Conservation (phyloP, 805 yeast genomes). For the Saccharomyces eubayanus region DNA sequence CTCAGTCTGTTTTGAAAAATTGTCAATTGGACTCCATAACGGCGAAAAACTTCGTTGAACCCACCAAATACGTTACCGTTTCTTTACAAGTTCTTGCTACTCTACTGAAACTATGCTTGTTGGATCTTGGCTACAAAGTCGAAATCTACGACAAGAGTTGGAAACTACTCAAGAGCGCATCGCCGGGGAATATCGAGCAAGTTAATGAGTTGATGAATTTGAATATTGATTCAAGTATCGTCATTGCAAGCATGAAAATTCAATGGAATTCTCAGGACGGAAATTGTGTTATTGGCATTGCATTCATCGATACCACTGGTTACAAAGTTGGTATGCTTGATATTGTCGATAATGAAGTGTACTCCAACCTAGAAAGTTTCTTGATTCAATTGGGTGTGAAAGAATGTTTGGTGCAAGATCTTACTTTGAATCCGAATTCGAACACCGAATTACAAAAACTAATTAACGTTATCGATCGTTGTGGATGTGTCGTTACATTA, state of each 20-base stretch:
- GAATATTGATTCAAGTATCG: slow-evolving; percentile 42
- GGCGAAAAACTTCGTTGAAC: slow-evolving; percentile 34
- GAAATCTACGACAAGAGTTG: slow-evolving; percentile 72
- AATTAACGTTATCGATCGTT: slow-evolving; percentile 63
- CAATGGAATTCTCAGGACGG: slow-evolving; percentile 29
- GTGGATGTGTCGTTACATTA: slow-evolving; percentile 64
- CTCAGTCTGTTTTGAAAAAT: slow-evolving; percentile 70
- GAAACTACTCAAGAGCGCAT: slow-evolving; percentile 50
- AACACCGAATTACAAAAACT: slow-evolving; percentile 50
- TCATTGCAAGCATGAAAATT: slow-evolving; percentile 39
- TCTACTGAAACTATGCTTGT: slow-evolving; percentile 54
- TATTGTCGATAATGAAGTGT: slow-evolving; percentile 80
- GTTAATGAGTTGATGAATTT: slow-evolving; percentile 61
- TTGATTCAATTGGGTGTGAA: slow-evolving; percentile 83
- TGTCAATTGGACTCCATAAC: slow-evolving; percentile 25
- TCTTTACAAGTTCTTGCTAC: slow-evolving; percentile 66
- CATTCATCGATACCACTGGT: slow-evolving; percentile 67
- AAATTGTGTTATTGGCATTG: slow-evolving; percentile 55
- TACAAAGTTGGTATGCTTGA: slow-evolving; percentile 64
- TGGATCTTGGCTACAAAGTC: slow-evolving; percentile 65
- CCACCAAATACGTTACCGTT: slow-evolving; percentile 53
- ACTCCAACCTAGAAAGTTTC: slow-evolving; percentile 76
- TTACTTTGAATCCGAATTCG: slow-evolving; percentile 16
- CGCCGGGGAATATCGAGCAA: slow-evolving; percentile 83
- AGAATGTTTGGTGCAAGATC: slow-evolving; percentile 60